Percentiles rank a stretch among this genome's conserved stretches.
Evolutionary conservation across 192 early-diverging fungal genomes (phyloP).

Genomic region (Mortierella claussenii): DNA sequence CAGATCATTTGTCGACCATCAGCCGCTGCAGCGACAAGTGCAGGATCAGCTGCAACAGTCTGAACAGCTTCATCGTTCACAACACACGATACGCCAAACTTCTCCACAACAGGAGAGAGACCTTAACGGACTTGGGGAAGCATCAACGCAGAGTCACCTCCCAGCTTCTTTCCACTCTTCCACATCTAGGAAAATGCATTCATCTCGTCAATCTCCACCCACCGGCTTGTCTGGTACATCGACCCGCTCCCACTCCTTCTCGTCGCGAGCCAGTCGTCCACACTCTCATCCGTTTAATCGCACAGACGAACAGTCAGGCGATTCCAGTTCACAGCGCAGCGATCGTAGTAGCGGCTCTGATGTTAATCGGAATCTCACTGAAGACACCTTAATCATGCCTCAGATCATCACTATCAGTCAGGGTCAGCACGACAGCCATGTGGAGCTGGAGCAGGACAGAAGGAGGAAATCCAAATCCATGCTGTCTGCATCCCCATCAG

Average conservation of each 20-base stretch:
- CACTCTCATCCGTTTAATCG: neutral
- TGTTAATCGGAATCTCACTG: constrained; percentile 18
- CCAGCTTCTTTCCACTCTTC: neutral
- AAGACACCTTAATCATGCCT: constrained; percentile 47
- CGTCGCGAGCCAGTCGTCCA: constrained; percentile 5
- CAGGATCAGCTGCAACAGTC: constrained; percentile 26
- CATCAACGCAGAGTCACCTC: neutral
- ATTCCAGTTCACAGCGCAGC: constrained; percentile 9
- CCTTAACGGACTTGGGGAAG: neutral
- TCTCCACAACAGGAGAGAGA: neutral
- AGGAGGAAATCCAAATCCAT: neutral
- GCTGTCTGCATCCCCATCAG: constrained; percentile 22
- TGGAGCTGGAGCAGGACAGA: neutral
- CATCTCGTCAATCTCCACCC: constrained; percentile 4
- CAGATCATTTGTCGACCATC: constrained; percentile 46
- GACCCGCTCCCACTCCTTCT: constrained; percentile 26
- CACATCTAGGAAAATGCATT: neutral
- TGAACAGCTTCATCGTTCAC: neutral
- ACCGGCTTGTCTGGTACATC: constrained; percentile 7
- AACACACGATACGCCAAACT: neutral
- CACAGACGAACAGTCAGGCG: neutral
- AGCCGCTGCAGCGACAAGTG: constrained; percentile 38
- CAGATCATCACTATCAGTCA: constrained; percentile 19
- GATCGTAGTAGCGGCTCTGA: constrained; percentile 12
- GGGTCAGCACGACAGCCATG: neutral